Percentiles rank a stretch among this genome's conserved stretches.
Evolutionary conservation across 345 rosid genomes (phyloP).

Genomic region (Sisymbrium irio): DNA sequence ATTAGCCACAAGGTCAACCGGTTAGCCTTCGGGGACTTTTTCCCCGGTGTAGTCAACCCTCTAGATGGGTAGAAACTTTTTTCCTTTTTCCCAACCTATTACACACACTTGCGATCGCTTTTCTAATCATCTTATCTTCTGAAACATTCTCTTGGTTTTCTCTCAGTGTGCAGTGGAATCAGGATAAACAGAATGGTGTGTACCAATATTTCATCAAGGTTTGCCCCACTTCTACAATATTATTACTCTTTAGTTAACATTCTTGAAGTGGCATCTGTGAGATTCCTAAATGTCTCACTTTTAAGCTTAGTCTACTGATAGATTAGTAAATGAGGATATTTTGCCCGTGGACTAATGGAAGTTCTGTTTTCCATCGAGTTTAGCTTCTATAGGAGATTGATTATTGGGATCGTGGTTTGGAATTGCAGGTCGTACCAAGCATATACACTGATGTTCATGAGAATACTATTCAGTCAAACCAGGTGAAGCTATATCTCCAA

Average conservation of each 20-base stretch:
- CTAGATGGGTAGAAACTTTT: conserved; percentile 59
- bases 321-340: neutral
- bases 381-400: neutral
- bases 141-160: conserved; percentile 5
- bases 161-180: conserved; percentile 71
- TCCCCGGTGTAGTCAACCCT: conserved; percentile 89
- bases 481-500: conserved; percentile 35
- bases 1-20: conserved; percentile 75
- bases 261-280: neutral
- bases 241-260: neutral
- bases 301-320: neutral
- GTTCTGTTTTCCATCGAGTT: neutral
- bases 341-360: neutral
- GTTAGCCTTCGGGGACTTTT: conserved; percentile 75
- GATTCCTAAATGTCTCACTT: neutral
- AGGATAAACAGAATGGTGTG: conserved; percentile 69
- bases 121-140: conserved; percentile 1
- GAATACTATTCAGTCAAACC: conserved; percentile 65
- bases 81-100: conserved; percentile 5
- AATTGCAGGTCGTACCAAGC: conserved; percentile 84
- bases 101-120: neutral
- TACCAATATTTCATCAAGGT: conserved; percentile 94
- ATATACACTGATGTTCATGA: conserved; percentile 67
- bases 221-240: conserved; percentile 11
- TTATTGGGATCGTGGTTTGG: conserved; percentile 5